phyloP scores from a whole-genome alignment of 805 yeast genomes.

The Candida sakaeoensis region DNA sequence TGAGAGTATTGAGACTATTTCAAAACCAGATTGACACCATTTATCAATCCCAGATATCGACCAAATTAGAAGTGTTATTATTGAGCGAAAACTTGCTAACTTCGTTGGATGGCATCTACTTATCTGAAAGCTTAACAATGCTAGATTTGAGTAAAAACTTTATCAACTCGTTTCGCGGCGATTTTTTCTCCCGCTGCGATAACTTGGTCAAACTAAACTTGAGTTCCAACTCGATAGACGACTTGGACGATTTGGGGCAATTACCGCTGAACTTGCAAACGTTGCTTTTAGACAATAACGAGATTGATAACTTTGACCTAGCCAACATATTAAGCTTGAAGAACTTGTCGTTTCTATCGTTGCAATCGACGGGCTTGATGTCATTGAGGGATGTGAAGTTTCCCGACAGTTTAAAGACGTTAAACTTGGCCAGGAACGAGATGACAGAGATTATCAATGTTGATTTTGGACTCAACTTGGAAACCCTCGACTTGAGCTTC shows the following conservation, averaged over 20 bases:
- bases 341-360: conserved; percentile 15
- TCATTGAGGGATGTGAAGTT: conserved; percentile 14
- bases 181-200: conserved; percentile 13
- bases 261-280: conserved; percentile 15
- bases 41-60: conserved; percentile 11
- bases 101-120: conserved; percentile 9
- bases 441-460: conserved; percentile 14
- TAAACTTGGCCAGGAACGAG: conserved; percentile 16
- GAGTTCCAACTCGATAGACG: conserved; percentile 18
- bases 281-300: conserved; percentile 18
- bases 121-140: conserved; percentile 14
- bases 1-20: conserved; percentile 11
- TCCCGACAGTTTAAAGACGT: conserved; percentile 14
- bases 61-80: conserved; percentile 13
- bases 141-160: conserved; percentile 14
- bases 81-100: conserved; percentile 14
- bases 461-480: conserved; percentile 12
- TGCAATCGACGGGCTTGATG: conserved; percentile 19
- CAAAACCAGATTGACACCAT: conserved; percentile 13
- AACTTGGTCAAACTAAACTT: conserved; percentile 12
- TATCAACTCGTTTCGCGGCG: conserved; percentile 12
- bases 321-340: conserved; percentile 15
- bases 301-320: conserved; percentile 17
- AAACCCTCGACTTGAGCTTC: not conserved
- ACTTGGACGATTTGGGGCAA: conserved; percentile 20